Percentiles rank a stretch among this genome's conserved stretches.
Evolutionary conservation across 306 rosid species (phyloP).

Genomic region (Cercis canadensis): DNA sequence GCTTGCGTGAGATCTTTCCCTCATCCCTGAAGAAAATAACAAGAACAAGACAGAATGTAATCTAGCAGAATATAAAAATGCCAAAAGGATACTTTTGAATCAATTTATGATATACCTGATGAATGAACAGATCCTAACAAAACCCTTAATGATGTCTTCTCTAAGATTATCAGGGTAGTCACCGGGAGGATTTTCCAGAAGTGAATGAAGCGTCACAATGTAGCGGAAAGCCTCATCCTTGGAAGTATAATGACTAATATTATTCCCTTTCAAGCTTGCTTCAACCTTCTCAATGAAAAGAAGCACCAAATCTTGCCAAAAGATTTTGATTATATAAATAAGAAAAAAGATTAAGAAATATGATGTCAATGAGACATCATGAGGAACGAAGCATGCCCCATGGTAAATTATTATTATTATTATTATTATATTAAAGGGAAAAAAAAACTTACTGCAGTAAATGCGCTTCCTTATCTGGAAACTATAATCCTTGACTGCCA

Average conservation of each 20-base stretch:
- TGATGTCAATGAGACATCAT: conserved; percentile 26
- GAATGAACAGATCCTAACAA: conserved; percentile 64
- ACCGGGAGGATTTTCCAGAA: conserved; percentile 87
- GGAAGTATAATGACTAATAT: conserved; percentile 55
- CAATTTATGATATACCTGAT: conserved; percentile 61
- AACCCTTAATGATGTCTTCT: conserved; percentile 62
- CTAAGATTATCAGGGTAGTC: conserved; percentile 74
- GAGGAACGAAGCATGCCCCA: conserved; percentile 19
- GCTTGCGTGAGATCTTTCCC: conserved; percentile 84
- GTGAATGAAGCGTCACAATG: conserved; percentile 79
- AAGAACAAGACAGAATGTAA: conserved; percentile 32
- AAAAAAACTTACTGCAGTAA: conserved; percentile 68
- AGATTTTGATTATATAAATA: conserved; percentile 28
- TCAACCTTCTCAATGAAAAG: conserved; percentile 73
- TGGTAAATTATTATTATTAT: background rate
- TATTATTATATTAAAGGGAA: too few relatives aligned
- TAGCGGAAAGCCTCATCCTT: conserved; percentile 88
- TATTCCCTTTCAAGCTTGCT: conserved; percentile 61
- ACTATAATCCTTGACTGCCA: conserved; percentile 78
- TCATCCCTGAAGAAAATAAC: conserved; percentile 69
- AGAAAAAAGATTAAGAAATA: conserved; percentile 26
- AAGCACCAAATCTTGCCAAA: conserved; percentile 64
- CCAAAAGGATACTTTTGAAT: background rate
- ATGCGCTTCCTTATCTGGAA: conserved; percentile 78
- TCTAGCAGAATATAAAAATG: conserved; percentile 16